phyloP scores from a whole-genome alignment of 23 red algal species.

The Gracilaria caudata region DNA sequence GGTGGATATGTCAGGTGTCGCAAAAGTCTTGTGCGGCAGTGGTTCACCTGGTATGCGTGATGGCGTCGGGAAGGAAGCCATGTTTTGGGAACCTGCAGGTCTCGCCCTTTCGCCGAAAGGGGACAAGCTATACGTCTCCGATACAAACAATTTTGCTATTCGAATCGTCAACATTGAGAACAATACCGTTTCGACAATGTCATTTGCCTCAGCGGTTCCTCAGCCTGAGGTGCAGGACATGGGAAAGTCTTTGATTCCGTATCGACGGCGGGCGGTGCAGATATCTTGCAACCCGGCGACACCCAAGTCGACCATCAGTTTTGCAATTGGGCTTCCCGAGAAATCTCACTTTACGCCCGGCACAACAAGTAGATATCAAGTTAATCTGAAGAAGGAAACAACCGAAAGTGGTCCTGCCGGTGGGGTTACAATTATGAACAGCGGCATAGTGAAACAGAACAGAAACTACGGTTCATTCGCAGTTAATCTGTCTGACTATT shows the following conservation, averaged over 20 bases:
- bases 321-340: conserved; percentile 49
- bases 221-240: neutral
- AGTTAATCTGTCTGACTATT: conserved; percentile 39
- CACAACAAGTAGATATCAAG: conserved; percentile 50
- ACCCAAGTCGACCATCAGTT: conserved; percentile 22
- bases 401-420: neutral
- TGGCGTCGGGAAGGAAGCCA: conserved; percentile 58
- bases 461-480: conserved; percentile 45
- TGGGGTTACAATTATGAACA: conserved; percentile 1
- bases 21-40: conserved; percentile 40
- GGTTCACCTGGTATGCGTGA: conserved; percentile 59
- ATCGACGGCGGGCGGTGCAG: conserved; percentile 43
- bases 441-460: conserved; percentile 22
- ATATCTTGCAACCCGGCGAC: conserved; percentile 40
- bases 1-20: conserved; percentile 40
- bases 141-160: conserved; percentile 93
- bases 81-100: conserved; percentile 85
- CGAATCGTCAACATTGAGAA: conserved; percentile 62
- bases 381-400: conserved; percentile 26
- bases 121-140: conserved; percentile 73
- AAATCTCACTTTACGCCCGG: conserved; percentile 68
- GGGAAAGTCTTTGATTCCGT: conserved; percentile 42
- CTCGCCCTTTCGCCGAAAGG: conserved; percentile 59
- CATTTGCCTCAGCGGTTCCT: conserved; percentile 22
- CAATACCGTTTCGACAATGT: conserved; percentile 54